Conservation (phyloP, 805 yeast species). For the Ogataea glucozyma region DNA sequence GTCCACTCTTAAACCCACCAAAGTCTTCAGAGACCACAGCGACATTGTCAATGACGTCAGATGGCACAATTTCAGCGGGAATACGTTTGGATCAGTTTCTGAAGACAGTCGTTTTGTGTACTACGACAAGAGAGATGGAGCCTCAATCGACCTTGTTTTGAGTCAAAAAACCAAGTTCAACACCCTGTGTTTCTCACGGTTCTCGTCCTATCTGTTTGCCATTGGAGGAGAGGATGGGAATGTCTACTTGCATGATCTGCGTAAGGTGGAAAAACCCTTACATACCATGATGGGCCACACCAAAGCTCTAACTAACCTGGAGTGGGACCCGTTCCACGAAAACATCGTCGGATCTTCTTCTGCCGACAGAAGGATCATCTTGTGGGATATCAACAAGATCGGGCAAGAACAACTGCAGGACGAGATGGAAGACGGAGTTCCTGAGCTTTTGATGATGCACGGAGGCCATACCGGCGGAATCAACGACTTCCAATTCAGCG, state of each 20-base stretch:
- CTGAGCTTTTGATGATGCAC: slow-evolving; percentile 87
- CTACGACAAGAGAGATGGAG: slow-evolving; percentile 49
- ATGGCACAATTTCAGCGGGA: slow-evolving; percentile 59
- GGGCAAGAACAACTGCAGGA: slow-evolving; percentile 87
- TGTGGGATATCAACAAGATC: slow-evolving; percentile 79
- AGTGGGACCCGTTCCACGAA: slow-evolving; percentile 77
- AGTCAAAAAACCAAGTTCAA: slow-evolving; percentile 48
- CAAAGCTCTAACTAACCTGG: slow-evolving; percentile 66
- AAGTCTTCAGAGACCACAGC: slow-evolving; percentile 41
- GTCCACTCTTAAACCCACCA: slow-evolving; percentile 26
- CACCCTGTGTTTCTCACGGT: slow-evolving; percentile 64
- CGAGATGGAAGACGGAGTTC: slow-evolving; percentile 88
- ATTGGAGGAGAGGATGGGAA: slow-evolving; percentile 71
- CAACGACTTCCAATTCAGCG: slow-evolving; percentile 71
- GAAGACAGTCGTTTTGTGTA: slow-evolving; percentile 62
- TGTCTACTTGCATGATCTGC: slow-evolving; percentile 62
- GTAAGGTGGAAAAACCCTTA: slow-evolving; percentile 44
- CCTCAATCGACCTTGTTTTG: slow-evolving; percentile 29
- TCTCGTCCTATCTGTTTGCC: slow-evolving; percentile 59
- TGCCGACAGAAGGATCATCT: slow-evolving; percentile 70
- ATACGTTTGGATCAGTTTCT: slow-evolving; percentile 68
- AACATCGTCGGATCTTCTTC: slow-evolving; percentile 78
- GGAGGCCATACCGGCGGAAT: slow-evolving; percentile 86
- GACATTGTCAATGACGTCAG: slow-evolving; percentile 75
- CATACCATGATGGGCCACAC: slow-evolving; percentile 84